Conservation (phyloP, 106 monocot species). For the Narthecium ossifragum region DNA sequence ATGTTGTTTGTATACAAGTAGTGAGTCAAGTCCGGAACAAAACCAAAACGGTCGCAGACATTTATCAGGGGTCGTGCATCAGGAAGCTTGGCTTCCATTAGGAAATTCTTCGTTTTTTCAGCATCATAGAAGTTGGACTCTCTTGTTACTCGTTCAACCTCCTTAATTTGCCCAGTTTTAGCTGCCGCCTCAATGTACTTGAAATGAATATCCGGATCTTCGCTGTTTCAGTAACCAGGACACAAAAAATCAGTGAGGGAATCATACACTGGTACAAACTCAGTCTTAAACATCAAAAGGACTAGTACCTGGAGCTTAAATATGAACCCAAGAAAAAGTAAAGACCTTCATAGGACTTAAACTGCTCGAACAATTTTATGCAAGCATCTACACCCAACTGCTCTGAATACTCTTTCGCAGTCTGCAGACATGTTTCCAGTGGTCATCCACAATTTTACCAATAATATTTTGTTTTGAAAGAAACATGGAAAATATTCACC, state of each 20-base stretch:
- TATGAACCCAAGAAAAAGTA: constrained; percentile 97
- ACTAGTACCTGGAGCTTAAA: constrained; percentile 81
- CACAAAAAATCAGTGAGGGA: no score
- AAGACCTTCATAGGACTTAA: constrained; percentile 77
- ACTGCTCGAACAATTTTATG: constrained; percentile 82
- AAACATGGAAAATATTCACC: constrained; percentile 32
- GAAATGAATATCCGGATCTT: constrained; percentile 97
- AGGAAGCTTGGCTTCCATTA: constrained; percentile 98
- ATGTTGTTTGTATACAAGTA: constrained; percentile 92
- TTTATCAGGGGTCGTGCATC: constrained; percentile 97
- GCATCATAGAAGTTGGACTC: constrained; percentile 99
- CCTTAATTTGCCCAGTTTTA: constrained; percentile 97
- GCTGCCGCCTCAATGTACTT: constrained; percentile 98
- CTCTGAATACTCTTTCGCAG: constrained; percentile 95
- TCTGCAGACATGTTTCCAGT: constrained; percentile 32
- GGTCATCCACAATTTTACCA: constrained; percentile 6
- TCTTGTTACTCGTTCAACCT: constrained; percentile 97
- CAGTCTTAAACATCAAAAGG: neutral
- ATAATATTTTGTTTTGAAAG: no score
- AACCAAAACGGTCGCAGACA: constrained; percentile 98
- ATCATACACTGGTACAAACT: neutral
- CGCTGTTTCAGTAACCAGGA: constrained; percentile 52
- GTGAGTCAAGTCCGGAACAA: constrained; percentile 95
- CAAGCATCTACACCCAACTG: constrained; percentile 88
- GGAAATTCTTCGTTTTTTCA: constrained; percentile 94